These are phyloP conservation scores for Calonectria henricotiae DNA, from an alignment of 2,329 filamentous ascomycete species.

Conservation along the genomic window DNA sequence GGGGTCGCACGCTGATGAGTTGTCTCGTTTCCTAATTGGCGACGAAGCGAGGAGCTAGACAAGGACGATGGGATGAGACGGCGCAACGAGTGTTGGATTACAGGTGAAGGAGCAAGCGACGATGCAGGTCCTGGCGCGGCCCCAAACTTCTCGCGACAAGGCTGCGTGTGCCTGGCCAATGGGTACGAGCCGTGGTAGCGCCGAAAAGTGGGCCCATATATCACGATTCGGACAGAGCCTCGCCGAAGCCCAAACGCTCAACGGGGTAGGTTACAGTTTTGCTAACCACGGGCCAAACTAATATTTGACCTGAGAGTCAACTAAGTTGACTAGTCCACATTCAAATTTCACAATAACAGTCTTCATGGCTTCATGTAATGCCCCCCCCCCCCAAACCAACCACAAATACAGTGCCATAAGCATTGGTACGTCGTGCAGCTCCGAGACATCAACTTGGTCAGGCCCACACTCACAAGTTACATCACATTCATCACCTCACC, in stretches of 20 bases:
- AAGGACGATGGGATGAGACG: slow-evolving; percentile 44
- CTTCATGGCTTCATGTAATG: not conserved
- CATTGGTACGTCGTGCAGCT: no score
- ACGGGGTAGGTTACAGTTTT: not conserved
- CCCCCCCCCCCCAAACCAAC: no score
- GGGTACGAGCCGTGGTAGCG: not conserved
- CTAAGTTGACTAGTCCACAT: not conserved
- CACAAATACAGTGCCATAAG: no score
- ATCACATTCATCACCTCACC: not conserved
- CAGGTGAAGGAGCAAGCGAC: slow-evolving; percentile 45
- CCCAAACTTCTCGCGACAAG: slow-evolving; percentile 62
- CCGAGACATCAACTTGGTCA: no score
- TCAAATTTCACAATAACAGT: not conserved
- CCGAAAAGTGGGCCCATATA: slow-evolving; percentile 46
- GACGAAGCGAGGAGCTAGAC: slow-evolving; percentile 30
- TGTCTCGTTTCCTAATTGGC: slow-evolving; percentile 14
- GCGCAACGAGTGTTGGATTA: slow-evolving; percentile 48
- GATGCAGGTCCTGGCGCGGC: slow-evolving; percentile 48
- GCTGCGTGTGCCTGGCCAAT: slow-evolving; percentile 54
- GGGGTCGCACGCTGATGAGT: slow-evolving; percentile 27
- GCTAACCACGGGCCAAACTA: not conserved
- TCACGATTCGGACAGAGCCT: slow-evolving; percentile 21
- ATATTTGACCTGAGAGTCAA: not conserved
- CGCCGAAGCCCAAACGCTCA: not conserved
- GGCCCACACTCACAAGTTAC: no score